A percentile compares a stretch with the other conserved stretches of the same genome.
These are phyloP conservation scores for Hexamita inflata DNA, from an alignment of 208 protist genomes.

Conservation along the genomic window DNA sequence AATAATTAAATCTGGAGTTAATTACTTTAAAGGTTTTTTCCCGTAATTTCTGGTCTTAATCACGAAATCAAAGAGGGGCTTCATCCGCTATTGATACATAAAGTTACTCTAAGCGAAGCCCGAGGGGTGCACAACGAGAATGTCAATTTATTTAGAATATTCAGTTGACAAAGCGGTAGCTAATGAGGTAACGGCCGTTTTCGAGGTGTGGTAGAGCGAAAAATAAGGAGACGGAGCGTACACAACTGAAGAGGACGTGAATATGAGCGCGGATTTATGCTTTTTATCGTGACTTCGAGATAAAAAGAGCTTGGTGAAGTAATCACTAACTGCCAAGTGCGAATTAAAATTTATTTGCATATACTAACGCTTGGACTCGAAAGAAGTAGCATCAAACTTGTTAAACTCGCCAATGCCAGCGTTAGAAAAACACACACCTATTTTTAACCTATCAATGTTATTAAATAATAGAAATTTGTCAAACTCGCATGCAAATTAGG, in stretches of 20 bases:
- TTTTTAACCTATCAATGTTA: neutral
- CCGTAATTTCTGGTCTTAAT: too few species aligned
- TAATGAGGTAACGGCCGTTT: neutral
- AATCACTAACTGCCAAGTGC: neutral
- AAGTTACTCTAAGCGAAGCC: neutral
- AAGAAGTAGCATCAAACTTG: neutral
- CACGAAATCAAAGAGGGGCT: too few species aligned
- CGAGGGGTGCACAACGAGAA: constrained; percentile 6
- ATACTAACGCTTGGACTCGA: neutral
- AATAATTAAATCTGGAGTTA: too few species aligned
- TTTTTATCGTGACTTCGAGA: neutral
- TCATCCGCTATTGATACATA: too few species aligned
- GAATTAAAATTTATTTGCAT: neutral
- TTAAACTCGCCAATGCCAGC: constrained; percentile 1
- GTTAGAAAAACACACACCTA: neutral
- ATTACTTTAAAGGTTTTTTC: too few species aligned
- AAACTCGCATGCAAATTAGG: neutral
- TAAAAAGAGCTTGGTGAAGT: constrained; percentile 1
- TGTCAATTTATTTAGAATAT: neutral
- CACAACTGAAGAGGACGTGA: neutral
- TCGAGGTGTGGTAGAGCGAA: constrained; percentile 9
- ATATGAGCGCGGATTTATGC: neutral
- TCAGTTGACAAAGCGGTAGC: neutral
- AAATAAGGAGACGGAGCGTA: neutral
- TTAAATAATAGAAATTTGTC: neutral